These are phyloP conservation scores for Zangia roseola DNA, from an alignment of 768 basidiomycete genomes.

Conservation along the genomic window DNA sequence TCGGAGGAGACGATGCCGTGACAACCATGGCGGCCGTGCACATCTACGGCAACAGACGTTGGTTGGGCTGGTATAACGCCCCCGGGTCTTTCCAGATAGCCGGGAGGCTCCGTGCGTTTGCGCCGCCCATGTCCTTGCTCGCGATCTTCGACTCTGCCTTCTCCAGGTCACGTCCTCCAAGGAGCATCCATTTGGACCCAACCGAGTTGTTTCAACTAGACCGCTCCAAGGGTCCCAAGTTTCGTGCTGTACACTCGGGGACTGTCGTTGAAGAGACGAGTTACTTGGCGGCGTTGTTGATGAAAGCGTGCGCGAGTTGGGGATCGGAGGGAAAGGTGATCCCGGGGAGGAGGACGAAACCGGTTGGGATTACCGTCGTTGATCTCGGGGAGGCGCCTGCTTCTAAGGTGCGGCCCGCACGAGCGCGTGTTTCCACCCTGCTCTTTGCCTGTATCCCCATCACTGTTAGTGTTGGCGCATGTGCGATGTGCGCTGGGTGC, in stretches of 20 bases:
- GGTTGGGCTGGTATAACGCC: slow-evolving; percentile 35
- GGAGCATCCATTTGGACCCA: slow-evolving; percentile 19
- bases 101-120: slow-evolving; percentile 21
- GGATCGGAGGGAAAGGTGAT: slow-evolving; percentile 10
- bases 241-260: slow-evolving; percentile 66
- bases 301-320: slow-evolving; percentile 15
- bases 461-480: slow-evolving; percentile 17
- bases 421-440: background rate
- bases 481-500: slow-evolving; percentile 14
- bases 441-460: slow-evolving; percentile 23
- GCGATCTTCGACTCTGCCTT: background rate
- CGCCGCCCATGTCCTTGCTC: slow-evolving; percentile 9
- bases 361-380: slow-evolving; percentile 8
- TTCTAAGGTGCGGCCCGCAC: slow-evolving; percentile 4
- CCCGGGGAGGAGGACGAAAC: slow-evolving; percentile 7
- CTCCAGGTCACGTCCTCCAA: slow-evolving; percentile 6
- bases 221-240: slow-evolving; percentile 51
- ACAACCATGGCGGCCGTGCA: slow-evolving; percentile 31
- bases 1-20: slow-evolving; percentile 33
- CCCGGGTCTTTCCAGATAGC: slow-evolving; percentile 31
- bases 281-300: slow-evolving; percentile 55
- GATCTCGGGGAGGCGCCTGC: slow-evolving; percentile 9
- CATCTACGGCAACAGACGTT: slow-evolving; percentile 24
- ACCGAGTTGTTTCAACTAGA: slow-evolving; percentile 16
- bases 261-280: slow-evolving; percentile 46